Evolutionary conservation across 257 asterid species (phyloP).

Genomic region (Handroanthus guayacan): DNA sequence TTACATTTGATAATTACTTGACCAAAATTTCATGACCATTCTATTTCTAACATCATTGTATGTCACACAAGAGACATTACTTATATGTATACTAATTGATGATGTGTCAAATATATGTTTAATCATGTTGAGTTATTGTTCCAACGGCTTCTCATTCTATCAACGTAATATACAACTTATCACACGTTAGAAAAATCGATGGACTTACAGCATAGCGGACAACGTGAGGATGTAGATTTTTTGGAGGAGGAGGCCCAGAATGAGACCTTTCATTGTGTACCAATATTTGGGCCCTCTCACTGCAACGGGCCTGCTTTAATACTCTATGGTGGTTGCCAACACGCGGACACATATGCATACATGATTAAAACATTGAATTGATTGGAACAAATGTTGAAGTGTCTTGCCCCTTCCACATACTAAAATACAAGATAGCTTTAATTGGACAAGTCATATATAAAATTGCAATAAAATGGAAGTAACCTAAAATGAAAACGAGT

Average conservation of each 20-base stretch:
- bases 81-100: too few species aligned
- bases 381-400: not conserved
- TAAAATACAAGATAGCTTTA: not conserved
- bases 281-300: slow-evolving; percentile 4
- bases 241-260: not conserved
- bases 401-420: not conserved
- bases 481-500: not conserved
- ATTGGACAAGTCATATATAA: not conserved
- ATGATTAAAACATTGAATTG: not conserved
- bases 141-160: too few species aligned
- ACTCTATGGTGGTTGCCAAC: not conserved
- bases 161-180: too few species aligned
- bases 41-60: not conserved
- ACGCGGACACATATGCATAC: slow-evolving; percentile 2
- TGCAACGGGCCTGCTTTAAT: not conserved
- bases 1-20: not conserved
- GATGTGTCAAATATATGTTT: too few species aligned
- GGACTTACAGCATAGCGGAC: too few species aligned
- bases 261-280: not conserved
- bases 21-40: not conserved
- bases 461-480: too few species aligned
- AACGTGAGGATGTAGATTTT: not conserved
- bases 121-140: not conserved
- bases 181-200: too few species aligned
- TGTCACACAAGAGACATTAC: not conserved